phyloP scores from a whole-genome alignment of 208 protist species.

The Leishmania martiniquensis region DNA sequence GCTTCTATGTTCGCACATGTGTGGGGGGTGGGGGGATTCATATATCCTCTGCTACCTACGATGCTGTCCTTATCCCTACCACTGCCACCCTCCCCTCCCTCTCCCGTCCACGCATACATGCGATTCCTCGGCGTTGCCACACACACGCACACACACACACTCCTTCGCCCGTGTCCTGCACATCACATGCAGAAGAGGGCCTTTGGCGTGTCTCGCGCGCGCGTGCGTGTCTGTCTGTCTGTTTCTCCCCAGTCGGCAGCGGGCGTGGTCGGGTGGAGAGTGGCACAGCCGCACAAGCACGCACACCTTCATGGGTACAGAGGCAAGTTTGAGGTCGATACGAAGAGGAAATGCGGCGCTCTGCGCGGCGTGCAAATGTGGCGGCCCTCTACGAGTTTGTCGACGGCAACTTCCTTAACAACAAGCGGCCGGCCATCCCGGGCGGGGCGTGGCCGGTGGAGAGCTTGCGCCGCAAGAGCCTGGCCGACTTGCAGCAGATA shows the following conservation, averaged over 20 bases:
- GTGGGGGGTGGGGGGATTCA: background rate
- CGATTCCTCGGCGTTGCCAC: no score
- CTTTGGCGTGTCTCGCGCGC: background rate
- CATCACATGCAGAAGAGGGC: background rate
- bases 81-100: background rate
- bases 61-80: background rate
- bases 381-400: constrained; percentile 92
- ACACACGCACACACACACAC: no score
- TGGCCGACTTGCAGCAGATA: constrained; percentile 93
- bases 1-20: background rate
- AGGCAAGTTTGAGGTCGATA: background rate
- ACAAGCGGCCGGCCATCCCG: constrained; percentile 84
- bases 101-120: no score
- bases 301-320: background rate
- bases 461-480: constrained; percentile 85
- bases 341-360: constrained; percentile 32
- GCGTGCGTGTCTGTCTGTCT: background rate
- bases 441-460: constrained; percentile 89
- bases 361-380: constrained; percentile 36
- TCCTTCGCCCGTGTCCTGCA: background rate
- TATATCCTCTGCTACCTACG: background rate
- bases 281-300: background rate
- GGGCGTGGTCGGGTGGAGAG: background rate
- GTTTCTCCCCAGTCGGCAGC: background rate
- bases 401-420: constrained; percentile 89